phyloP scores from a whole-genome alignment of 2,329 filamentous ascomycete genomes.

The Pseudopyricularia cyperi region DNA sequence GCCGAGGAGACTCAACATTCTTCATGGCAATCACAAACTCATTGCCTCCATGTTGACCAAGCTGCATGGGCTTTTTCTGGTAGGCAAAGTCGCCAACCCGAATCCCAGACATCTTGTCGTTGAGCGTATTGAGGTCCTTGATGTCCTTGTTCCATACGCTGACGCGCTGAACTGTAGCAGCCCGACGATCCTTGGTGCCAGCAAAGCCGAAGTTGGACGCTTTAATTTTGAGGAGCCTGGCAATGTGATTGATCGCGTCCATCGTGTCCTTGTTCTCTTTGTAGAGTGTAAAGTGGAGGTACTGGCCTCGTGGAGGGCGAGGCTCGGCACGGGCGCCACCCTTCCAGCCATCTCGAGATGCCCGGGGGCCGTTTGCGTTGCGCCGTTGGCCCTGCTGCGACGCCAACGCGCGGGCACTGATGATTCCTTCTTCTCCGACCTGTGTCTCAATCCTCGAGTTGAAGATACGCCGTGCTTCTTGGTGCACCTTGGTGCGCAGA shows the following conservation, averaged over 20 bases:
- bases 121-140: constrained; percentile 52
- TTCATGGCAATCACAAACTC: constrained; percentile 88
- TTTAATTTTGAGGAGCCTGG: constrained; percentile 61
- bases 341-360: constrained; percentile 10
- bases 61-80: constrained; percentile 54
- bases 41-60: constrained; percentile 79
- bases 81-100: constrained; percentile 74
- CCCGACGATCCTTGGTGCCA: constrained; percentile 82
- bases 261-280: constrained; percentile 97
- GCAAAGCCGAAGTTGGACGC: constrained; percentile 62
- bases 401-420: constrained; percentile 38
- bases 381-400: constrained; percentile 2
- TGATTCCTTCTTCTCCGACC: constrained; percentile 44
- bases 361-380: constrained; percentile 4
- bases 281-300: constrained; percentile 82
- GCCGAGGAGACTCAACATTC: constrained; percentile 54
- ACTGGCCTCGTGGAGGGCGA: constrained; percentile 44
- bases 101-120: constrained; percentile 47
- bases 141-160: constrained; percentile 43
- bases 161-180: constrained; percentile 72
- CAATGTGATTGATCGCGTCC: constrained; percentile 71
- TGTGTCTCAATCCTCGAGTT: constrained; percentile 62
- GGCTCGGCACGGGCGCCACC: constrained; percentile 11
- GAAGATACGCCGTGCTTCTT: constrained; percentile 67
- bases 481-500: constrained; percentile 34